Evolutionary conservation across 768 basidiomycete species (phyloP), one percentile per base, ranked within the genome.

Genomic region (Daedaleopsis nitida): DNA sequence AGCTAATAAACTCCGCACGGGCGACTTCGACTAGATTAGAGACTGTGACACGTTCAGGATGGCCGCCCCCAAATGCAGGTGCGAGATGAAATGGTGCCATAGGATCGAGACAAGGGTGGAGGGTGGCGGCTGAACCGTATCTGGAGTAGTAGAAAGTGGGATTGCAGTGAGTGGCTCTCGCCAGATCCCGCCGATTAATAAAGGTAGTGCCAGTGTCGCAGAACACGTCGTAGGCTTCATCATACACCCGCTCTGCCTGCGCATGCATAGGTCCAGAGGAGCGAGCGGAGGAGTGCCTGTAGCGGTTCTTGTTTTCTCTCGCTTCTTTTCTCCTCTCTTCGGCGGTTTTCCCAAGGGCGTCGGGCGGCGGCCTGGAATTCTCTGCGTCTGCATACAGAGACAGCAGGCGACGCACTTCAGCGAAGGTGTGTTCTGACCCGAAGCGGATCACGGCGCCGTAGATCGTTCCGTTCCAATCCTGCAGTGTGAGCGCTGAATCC

Each of bases 91-190:
- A 83, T 9, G 75, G 64, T 6, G 69, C 19, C 7, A 81, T 59
- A 8, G 80, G 81, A 57, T 78, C 74, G 3, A 77, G 77, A 4
- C 76, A 80, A 60, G 81, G 79, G 55, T 83, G 81, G 0, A 81
- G 71, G 12, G 73, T 66, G 58, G 76, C 82, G 3, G 68, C 74
- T 58, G 72, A 67, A 12, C 79, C 79, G 16, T 66, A 68, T 7
- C 69, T 64, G 5, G 78, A 43, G 42, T 43, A n/a, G n/a, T 43
- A 43, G 42, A 43, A 43, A 10, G 42, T 43, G n/a, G 42, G 42
- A 10, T 43, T 43, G 14, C 11, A 13, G 42, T 43, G 42, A 14
- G n/a, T n/a, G 10, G 42, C 42, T 14, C 4, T 4, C 3, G 42
- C 42, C 11, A 13, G 4, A 43, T n/a, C n/a, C 14, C 4, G 14